phyloP scores from a whole-genome alignment of 2,329 filamentous ascomycete species.

The Monilinia vaccinii-corymbosi region DNA sequence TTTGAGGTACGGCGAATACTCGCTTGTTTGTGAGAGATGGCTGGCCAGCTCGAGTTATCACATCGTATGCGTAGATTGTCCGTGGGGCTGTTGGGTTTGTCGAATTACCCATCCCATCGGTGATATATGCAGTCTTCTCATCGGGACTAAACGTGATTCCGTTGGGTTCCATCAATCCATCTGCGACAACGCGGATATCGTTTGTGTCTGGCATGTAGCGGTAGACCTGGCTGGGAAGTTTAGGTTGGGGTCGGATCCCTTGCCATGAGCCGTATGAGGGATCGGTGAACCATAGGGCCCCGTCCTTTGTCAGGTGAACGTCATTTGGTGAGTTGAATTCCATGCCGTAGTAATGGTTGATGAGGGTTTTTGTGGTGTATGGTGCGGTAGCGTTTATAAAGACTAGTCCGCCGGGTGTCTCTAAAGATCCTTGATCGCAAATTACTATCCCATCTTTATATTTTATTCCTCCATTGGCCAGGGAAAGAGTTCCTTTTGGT shows the following conservation, averaged over 20 bases:
- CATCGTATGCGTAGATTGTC: constrained; percentile 19
- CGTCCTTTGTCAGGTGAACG: constrained; percentile 41
- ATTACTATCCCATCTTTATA: constrained; percentile 16
- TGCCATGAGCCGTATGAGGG: constrained; percentile 49
- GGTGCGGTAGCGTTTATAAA: constrained; percentile 14
- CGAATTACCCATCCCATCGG: constrained; percentile 35
- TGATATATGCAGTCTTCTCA: constrained; percentile 42
- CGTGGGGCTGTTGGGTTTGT: constrained; percentile 34
- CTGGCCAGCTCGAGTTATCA: constrained; percentile 13
- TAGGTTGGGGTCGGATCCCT: constrained; percentile 44
- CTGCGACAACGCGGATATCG: constrained; percentile 45
- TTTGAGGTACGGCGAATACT: constrained; percentile 45
- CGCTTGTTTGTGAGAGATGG: constrained; percentile 11
- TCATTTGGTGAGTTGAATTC: constrained; percentile 53
- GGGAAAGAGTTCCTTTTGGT: constrained; percentile 1
- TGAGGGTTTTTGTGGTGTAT: constrained; percentile 32
- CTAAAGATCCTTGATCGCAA: constrained; percentile 16
- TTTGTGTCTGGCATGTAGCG: constrained; percentile 42
- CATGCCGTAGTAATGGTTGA: constrained; percentile 52
- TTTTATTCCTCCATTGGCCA: constrained; percentile 17
- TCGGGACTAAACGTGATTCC: constrained; percentile 48
- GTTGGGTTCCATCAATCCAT: constrained; percentile 47
- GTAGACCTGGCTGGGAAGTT: constrained; percentile 49
- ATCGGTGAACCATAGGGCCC: constrained; percentile 54
- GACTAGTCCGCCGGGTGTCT: constrained; percentile 12